Evolutionary conservation across 345 rosid genomes (phyloP).

Genomic region (Cardamine occulta): DNA sequence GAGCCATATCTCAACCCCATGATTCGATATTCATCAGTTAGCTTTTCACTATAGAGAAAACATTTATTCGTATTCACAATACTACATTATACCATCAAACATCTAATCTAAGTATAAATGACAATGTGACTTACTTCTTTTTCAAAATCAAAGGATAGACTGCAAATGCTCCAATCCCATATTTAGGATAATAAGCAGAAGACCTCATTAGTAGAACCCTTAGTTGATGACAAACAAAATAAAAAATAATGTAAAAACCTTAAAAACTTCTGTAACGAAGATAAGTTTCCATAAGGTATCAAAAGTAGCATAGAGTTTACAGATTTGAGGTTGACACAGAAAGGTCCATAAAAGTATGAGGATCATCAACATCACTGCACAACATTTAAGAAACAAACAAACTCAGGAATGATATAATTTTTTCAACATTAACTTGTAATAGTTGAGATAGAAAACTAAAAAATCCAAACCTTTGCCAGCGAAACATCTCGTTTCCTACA

Average conservation of each 20-base stretch:
- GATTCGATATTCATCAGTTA: constrained; percentile 64
- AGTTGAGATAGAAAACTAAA: not conserved
- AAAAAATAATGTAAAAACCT: not conserved
- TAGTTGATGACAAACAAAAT: constrained; percentile 39
- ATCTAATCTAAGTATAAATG: not conserved
- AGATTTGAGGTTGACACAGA: constrained; percentile 76
- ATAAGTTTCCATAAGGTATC: not conserved
- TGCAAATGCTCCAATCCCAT: constrained; percentile 83
- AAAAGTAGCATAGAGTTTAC: constrained; percentile 49
- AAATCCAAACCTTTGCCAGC: constrained; percentile 69
- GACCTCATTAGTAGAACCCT: constrained; percentile 75
- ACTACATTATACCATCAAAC: not conserved
- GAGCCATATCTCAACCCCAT: constrained; percentile 92
- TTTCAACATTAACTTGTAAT: not conserved
- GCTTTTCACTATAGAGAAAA: constrained; percentile 43
- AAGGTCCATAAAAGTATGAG: constrained; percentile 90
- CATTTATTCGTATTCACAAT: not conserved
- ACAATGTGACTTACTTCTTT: constrained; percentile 49
- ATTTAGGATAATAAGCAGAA: constrained; percentile 69
- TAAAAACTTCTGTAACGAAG: not conserved
- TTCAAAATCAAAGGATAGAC: constrained; percentile 64
- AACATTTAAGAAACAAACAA: constrained; percentile 17
- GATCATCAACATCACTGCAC: constrained; percentile 82
- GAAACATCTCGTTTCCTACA: constrained; percentile 71
- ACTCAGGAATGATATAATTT: not conserved